Conservation (phyloP, 768 basidiomycete genomes). For the Podaxis carcinomalis region DNA sequence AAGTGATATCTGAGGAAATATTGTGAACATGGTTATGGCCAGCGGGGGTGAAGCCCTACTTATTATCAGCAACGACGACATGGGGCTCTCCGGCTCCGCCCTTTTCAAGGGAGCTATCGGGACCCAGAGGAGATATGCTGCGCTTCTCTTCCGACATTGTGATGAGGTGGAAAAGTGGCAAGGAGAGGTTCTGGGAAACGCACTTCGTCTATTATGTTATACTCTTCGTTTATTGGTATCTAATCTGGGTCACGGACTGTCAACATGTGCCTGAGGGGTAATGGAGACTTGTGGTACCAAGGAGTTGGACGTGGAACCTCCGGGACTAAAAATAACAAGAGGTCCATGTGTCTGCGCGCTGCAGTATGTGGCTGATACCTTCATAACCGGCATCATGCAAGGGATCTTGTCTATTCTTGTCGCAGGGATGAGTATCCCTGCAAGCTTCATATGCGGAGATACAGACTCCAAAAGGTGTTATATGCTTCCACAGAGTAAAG, state of each 20-base stretch:
- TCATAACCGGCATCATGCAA: background rate
- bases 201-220: background rate
- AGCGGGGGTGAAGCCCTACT: background rate
- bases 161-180: slow-evolving; percentile 10
- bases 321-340: background rate
- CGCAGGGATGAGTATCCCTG: background rate
- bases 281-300: background rate
- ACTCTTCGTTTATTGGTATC: background rate
- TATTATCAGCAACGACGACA: slow-evolving; percentile 14
- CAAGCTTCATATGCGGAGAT: background rate
- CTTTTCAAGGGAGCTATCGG: slow-evolving; percentile 18
- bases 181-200: slow-evolving; percentile 3
- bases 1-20: slow-evolving; percentile 35
- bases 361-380: background rate
- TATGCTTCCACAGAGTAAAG: background rate
- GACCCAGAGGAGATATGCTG: slow-evolving; percentile 13
- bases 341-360: background rate
- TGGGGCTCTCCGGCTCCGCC: slow-evolving; percentile 6
- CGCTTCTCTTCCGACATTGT: slow-evolving; percentile 20
- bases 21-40: background rate
- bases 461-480: background rate
- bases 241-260: background rate
- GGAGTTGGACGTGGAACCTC: background rate
- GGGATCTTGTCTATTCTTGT: background rate
- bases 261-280: background rate